A percentile compares a stretch with the other conserved stretches of the same genome.
These are phyloP conservation scores for Thermomucor indicae-seudaticae DNA, from an alignment of 371 early-diverging fungal species.

Conservation along the genomic window DNA sequence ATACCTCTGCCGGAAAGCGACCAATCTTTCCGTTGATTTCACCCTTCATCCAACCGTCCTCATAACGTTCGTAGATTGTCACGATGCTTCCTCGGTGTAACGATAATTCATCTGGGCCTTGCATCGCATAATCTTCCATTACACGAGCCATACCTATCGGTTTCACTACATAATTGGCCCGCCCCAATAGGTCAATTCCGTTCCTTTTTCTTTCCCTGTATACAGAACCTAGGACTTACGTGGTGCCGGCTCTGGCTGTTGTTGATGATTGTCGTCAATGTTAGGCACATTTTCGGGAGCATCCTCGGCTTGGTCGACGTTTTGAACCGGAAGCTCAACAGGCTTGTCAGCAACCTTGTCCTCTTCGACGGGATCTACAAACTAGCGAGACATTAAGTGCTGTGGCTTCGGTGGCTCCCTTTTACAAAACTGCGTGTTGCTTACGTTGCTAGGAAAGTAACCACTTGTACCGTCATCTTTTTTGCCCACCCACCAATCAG, in stretches of 20 bases:
- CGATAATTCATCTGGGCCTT: conserved; percentile 62
- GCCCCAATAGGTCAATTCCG: not conserved
- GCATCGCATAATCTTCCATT: conserved; percentile 67
- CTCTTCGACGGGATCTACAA: conserved; percentile 15
- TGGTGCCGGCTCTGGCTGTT: not conserved
- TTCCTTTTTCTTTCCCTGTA: no score
- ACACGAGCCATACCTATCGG: conserved; percentile 55
- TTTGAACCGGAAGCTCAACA: conserved; percentile 1
- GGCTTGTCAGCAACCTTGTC: not conserved
- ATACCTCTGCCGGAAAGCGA: conserved; percentile 63
- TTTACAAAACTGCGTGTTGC: conserved; percentile 5
- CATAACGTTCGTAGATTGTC: conserved; percentile 56
- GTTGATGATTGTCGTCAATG: not conserved
- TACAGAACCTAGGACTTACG: not conserved
- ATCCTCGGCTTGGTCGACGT: not conserved
- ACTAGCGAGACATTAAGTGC: conserved; percentile 8
- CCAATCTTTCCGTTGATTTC: conserved; percentile 67
- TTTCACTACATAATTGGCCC: conserved; percentile 11
- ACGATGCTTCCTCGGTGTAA: conserved; percentile 65
- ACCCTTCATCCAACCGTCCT: conserved; percentile 71
- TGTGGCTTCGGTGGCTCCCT: no score
- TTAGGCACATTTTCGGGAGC: not conserved
- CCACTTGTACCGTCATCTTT: conserved; percentile 53
- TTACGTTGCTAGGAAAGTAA: conserved; percentile 75
- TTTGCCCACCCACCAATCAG: conserved; percentile 66